Evolutionary conservation across 1,139 yeast species (phyloP).

Genomic region (Saccharomyces pastorianus): DNA sequence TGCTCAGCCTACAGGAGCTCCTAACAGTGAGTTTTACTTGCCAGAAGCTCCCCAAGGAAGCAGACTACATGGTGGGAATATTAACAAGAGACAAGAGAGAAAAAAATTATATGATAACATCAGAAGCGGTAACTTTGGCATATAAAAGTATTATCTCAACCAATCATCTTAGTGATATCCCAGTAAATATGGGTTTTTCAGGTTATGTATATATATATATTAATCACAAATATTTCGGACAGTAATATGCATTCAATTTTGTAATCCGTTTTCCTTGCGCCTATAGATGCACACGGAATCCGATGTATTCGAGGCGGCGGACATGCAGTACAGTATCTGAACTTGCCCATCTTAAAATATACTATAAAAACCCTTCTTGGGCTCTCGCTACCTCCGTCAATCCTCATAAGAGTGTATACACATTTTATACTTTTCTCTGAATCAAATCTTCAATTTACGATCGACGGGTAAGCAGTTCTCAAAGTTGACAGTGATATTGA

Average conservation of each 20-base stretch:
- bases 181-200: not conserved
- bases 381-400: no score
- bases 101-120: constrained; percentile 27
- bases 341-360: no score
- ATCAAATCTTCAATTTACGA: no score
- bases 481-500: not conserved
- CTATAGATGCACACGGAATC: no score
- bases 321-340: no score
- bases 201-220: not conserved
- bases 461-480: not conserved
- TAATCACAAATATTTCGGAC: no score
- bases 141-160: constrained; percentile 10
- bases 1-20: not conserved
- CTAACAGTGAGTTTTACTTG: not conserved
- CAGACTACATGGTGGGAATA: constrained; percentile 23
- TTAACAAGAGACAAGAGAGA: constrained; percentile 25
- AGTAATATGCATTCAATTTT: no score
- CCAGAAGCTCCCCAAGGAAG: constrained; percentile 7
- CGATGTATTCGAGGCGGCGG: no score
- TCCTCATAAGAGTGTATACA: no score
- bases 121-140: constrained; percentile 30
- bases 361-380: no score
- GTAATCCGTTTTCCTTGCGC: no score
- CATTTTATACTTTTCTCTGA: not conserved
- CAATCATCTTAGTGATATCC: not conserved